These are phyloP conservation scores for Venturia oleaginea DNA, from an alignment of 2,329 filamentous ascomycete species.

Conservation along the genomic window DNA sequence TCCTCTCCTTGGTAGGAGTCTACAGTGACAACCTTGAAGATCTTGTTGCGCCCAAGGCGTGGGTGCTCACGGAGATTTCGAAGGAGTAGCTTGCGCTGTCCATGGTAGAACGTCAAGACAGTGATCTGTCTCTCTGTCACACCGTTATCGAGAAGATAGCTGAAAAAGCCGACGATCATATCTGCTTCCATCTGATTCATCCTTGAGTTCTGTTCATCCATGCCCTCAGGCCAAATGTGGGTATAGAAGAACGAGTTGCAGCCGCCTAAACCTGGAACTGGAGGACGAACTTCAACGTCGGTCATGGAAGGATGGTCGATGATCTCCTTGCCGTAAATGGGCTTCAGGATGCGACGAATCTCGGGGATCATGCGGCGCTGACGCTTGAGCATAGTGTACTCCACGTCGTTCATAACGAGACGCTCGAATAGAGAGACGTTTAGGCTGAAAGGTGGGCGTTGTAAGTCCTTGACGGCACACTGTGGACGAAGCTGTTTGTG, in stretches of 20 bases:
- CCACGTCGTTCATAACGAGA: conserved; percentile 56
- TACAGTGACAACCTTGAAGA: conserved; percentile 63
- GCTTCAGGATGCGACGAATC: conserved; percentile 49
- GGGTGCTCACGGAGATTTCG: conserved; percentile 32
- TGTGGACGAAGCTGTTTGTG: conserved; percentile 70
- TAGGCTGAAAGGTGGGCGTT: conserved; percentile 53
- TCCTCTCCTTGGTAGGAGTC: conserved; percentile 90
- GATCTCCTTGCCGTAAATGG: conserved; percentile 51
- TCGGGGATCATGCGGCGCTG: conserved; percentile 69
- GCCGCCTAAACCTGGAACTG: conserved; percentile 54
- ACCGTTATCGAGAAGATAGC: conserved; percentile 64
- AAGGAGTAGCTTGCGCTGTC: conserved; percentile 61
- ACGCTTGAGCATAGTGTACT: conserved; percentile 54
- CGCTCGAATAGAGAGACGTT: conserved; percentile 74
- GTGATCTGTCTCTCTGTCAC: conserved; percentile 56
- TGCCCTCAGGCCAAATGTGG: conserved; percentile 56
- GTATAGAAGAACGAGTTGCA: conserved; percentile 53
- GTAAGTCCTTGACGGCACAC: conserved; percentile 53
- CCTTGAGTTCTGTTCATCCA: conserved; percentile 55
- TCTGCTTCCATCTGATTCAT: conserved; percentile 63
- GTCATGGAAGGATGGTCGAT: conserved; percentile 50
- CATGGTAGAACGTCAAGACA: conserved; percentile 79
- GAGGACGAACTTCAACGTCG: conserved; percentile 34
- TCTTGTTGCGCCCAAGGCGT: conserved; percentile 17
- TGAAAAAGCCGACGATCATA: conserved; percentile 65